Evolutionary conservation across 1,284 basidiomycete species (phyloP).

Genomic region (Schizophyllum amplum): DNA sequence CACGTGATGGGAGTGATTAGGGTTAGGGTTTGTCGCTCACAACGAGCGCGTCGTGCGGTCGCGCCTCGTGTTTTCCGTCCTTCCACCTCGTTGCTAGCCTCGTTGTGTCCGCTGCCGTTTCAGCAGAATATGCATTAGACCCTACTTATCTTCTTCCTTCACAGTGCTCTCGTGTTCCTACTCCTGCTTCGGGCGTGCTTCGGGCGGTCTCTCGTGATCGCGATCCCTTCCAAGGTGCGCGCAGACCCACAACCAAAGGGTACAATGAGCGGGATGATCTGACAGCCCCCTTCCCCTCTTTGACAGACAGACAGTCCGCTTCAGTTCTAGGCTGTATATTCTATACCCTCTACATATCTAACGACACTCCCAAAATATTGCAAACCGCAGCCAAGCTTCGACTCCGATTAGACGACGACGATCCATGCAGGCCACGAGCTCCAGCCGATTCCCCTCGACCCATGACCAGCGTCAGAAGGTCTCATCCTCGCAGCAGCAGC

Average conservation of each 20-base stretch:
- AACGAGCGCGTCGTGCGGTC: neutral
- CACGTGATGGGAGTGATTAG: neutral
- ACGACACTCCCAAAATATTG: neutral
- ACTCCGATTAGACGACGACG: neutral
- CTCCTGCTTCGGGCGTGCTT: neutral
- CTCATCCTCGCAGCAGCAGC: slow-evolving; percentile 17
- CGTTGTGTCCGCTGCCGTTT: neutral
- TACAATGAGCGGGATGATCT: neutral
- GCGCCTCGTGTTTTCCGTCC: neutral
- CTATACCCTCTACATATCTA: neutral
- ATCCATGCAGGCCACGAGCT: neutral
- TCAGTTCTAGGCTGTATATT: neutral
- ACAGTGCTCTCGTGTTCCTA: neutral
- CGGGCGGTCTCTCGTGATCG: too few relatives aligned
- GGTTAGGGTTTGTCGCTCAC: neutral
- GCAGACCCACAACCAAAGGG: too few relatives aligned
- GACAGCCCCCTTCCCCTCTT: neutral
- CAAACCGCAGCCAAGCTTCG: neutral
- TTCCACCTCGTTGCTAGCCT: neutral
- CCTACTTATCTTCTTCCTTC: neutral
- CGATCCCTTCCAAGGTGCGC: neutral
- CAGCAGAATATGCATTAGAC: neutral
- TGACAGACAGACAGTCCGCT: neutral
- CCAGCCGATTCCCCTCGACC: neutral
- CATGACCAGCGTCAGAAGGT: neutral